Base-by-base conservation (phyloP, 2,329 filamentous ascomycete species). In the Aspergillus chevalieri region DNA sequence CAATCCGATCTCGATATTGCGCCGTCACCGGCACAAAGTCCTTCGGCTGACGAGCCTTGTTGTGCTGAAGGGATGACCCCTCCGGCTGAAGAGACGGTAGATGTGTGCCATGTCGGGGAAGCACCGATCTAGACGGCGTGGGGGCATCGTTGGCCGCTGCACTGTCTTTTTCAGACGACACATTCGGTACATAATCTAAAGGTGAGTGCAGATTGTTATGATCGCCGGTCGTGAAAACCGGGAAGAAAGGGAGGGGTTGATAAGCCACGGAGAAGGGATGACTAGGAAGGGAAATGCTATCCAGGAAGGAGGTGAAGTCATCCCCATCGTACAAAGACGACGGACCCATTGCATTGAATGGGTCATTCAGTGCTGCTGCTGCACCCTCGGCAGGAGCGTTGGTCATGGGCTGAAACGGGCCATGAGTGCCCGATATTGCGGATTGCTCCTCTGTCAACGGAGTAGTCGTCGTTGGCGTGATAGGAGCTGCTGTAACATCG, bases 281-380 rank as follows among this genome's bases (percentile, higher is more conserved):
- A 39, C 59, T 67, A 2, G 65, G 64, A 12, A 67, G 46, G 0
- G 64, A 62, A 9, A 67, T 63, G 44, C 63, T 67, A 28, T 67
- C 65, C 24, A 67, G 48, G 17, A 67, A 67, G 0, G 65, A 66
- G 2, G 65, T 67, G 17, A 67, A 67, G 41, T 67, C 65, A 43
- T 65, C 63, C 0, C 60, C 63, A n/a, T 63, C 61, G 15, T 65
- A 63, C 3, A 56, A 38, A 1, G 49, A 47, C 0, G 59, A 38
- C 1, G 54, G 19, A 8, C 55, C 57, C 51, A 64, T 65, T 6
- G 59, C 61, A 2, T 54, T 43, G 8, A 60, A 58, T 3, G 61
- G 50, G 36, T 61, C 55, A 43, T 45, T 57, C 24, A 60, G 63
- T 8, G 48, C 52, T 19, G 58, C 49, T 17, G 53, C 50, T 44